phyloP scores from a whole-genome alignment of 2,329 filamentous ascomycete genomes.

The Sporothrix luriei region DNA sequence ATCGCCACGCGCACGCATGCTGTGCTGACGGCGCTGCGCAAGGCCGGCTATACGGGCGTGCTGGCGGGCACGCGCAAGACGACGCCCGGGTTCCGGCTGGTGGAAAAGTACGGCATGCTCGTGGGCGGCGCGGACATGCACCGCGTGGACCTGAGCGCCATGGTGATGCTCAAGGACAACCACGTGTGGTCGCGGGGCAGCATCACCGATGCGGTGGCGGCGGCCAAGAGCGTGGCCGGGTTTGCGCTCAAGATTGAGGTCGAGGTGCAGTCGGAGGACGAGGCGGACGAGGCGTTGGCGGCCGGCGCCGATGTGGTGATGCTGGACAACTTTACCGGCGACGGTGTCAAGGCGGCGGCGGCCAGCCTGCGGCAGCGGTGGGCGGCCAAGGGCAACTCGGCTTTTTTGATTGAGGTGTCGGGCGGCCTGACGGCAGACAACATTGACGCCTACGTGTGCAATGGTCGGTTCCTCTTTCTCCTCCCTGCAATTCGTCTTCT shows the following conservation, averaged over 20 bases:
- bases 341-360: constrained; percentile 75
- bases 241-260: constrained; percentile 96
- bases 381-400: constrained; percentile 63
- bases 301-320: constrained; percentile 95
- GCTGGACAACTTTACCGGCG: constrained; percentile 90
- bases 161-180: constrained; percentile 99
- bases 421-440: constrained; percentile 87
- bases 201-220: constrained; percentile 81
- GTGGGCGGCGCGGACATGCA: constrained; percentile 91
- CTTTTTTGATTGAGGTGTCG: constrained; percentile 85
- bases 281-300: constrained; percentile 86
- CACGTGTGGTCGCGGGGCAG: constrained; percentile 90
- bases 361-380: constrained; percentile 76
- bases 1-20: constrained; percentile 71
- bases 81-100: constrained; percentile 89
- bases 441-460: constrained; percentile 76
- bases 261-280: constrained; percentile 83
- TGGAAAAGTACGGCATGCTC: constrained; percentile 98
- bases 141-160: constrained; percentile 84
- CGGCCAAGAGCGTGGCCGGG: constrained; percentile 80
- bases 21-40: constrained; percentile 59
- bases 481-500: not conserved
- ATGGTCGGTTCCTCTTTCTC: constrained; percentile 54
- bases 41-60: constrained; percentile 75
- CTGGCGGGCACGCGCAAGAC: constrained; percentile 97